Percentiles rank a stretch among this genome's conserved stretches.
Evolutionary conservation across 495 filamentous ascomycete species (phyloP).

Genomic region (Penicillium chermesinum): DNA sequence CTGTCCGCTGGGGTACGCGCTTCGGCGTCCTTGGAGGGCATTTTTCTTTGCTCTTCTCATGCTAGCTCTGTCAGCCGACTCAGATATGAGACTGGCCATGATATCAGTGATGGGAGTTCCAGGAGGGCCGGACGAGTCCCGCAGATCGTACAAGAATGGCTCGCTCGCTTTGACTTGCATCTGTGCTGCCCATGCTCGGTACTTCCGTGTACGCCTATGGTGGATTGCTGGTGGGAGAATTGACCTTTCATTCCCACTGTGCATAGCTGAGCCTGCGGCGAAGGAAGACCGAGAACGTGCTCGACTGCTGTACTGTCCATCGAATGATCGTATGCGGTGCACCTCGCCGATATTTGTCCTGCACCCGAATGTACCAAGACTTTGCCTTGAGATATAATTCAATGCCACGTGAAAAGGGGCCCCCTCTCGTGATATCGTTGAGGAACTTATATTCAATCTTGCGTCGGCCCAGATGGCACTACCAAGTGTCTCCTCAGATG

Average conservation of each 20-base stretch:
- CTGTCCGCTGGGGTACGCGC: background rate
- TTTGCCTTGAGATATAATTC: too few relatives aligned
- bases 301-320: background rate
- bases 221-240: background rate
- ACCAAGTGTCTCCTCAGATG: background rate
- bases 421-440: background rate
- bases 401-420: too few relatives aligned
- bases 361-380: too few relatives aligned
- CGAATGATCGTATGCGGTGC: background rate
- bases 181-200: conserved; percentile 34
- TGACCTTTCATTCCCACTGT: background rate
- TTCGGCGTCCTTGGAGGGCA: background rate
- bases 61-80: conserved; percentile 5
- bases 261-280: background rate
- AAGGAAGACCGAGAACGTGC: background rate
- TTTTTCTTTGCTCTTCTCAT: background rate
- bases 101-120: conserved; percentile 33
- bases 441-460: background rate
- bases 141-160: conserved; percentile 1
- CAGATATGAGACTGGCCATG: conserved; percentile 22
- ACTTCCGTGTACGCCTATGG: conserved; percentile 13
- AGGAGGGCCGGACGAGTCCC: conserved; percentile 28
- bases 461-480: conserved; percentile 1
- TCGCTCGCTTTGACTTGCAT: conserved; percentile 29
- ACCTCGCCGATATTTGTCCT: background rate